These are phyloP conservation scores for Penicillium olsonii DNA, from an alignment of 2,329 filamentous ascomycete genomes.

Conservation along the genomic window DNA sequence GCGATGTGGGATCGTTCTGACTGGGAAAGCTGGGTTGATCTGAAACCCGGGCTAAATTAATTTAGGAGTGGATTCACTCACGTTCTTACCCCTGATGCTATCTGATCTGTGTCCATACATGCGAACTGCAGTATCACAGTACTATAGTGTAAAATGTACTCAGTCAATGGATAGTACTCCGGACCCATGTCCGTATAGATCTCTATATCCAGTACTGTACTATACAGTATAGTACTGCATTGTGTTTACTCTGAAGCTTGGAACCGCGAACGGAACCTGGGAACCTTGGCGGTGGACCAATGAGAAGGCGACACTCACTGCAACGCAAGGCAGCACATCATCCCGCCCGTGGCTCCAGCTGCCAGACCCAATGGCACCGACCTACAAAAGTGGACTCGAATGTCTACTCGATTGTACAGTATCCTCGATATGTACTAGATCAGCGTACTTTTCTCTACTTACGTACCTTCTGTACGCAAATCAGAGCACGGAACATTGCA, in stretches of 20 bases:
- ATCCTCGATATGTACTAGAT: too few species aligned
- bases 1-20: conserved; percentile 2
- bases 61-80: conserved; percentile 13
- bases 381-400: conserved; percentile 23
- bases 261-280: conserved; percentile 3
- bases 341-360: conserved; percentile 29
- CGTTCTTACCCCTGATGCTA: conserved; percentile 12
- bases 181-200: too few species aligned
- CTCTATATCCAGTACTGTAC: too few species aligned
- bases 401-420: too few species aligned
- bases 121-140: too few species aligned
- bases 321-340: conserved; percentile 33
- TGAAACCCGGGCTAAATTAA: conserved; percentile 21
- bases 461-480: neutral
- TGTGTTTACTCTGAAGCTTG: too few species aligned
- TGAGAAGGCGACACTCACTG: conserved; percentile 14
- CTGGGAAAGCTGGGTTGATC: conserved; percentile 5
- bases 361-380: conserved; percentile 27
- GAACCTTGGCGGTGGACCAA: conserved; percentile 21
- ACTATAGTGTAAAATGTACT: too few species aligned
- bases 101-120: neutral
- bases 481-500: too few species aligned
- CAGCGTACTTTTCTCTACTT: neutral
- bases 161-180: too few species aligned
- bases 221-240: too few species aligned